These are phyloP conservation scores for Aspergillus olivimuriae DNA, from an alignment of 495 filamentous ascomycete genomes.

Conservation along the genomic window DNA sequence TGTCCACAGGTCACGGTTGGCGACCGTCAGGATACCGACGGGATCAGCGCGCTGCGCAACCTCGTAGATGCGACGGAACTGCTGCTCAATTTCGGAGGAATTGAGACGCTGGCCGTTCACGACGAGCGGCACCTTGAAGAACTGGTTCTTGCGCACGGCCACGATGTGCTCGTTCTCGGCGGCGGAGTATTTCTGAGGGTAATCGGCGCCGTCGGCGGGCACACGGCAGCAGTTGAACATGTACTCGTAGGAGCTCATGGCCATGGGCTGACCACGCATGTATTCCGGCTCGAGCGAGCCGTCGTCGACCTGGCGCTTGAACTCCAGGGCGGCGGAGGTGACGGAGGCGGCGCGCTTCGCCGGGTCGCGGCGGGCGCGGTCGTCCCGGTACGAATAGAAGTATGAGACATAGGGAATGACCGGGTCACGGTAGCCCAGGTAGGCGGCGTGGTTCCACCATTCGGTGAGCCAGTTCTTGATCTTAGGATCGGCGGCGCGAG, in stretches of 20 bases:
- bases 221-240: constrained; percentile 97
- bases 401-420: constrained; percentile 98
- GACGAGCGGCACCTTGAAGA: constrained; percentile 79
- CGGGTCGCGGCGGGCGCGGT: constrained; percentile 79
- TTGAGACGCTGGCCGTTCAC: constrained; percentile 77
- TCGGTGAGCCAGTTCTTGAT: constrained; percentile 91
- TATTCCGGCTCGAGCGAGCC: constrained; percentile 92
- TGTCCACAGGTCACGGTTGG: constrained; percentile 92
- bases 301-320: constrained; percentile 85
- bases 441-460: constrained; percentile 96
- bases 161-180: constrained; percentile 77
- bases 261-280: constrained; percentile 91
- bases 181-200: constrained; percentile 72
- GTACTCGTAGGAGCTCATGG: constrained; percentile 96
- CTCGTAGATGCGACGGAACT: constrained; percentile 82
- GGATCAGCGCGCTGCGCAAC: constrained; percentile 61
- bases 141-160: constrained; percentile 89
- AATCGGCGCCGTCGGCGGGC: constrained; percentile 74
- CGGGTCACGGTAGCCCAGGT: constrained; percentile 88
- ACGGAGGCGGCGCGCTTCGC: constrained; percentile 90
- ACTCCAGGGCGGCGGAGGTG: constrained; percentile 75
- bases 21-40: constrained; percentile 79
- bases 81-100: constrained; percentile 77
- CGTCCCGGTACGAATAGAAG: constrained; percentile 97
- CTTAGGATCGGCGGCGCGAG: constrained; percentile 74